A percentile compares a stretch with the other conserved stretches of the same genome.
Conservation (phyloP, 2,329 filamentous ascomycete genomes). For the Simplicillium sp. region DNA sequence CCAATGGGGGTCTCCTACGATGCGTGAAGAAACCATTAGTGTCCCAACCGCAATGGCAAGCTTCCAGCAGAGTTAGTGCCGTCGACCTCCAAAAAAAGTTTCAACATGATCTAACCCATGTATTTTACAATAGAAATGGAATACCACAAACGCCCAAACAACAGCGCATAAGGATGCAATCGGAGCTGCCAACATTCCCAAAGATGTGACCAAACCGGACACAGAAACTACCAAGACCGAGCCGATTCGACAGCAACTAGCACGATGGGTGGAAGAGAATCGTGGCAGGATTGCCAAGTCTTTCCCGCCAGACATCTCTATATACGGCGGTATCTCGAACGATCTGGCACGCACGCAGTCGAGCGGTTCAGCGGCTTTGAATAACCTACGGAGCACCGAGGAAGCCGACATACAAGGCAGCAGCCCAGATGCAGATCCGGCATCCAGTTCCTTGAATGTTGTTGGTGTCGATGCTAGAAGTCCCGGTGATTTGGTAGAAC, state of each 20-base stretch:
- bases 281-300: slow-evolving; percentile 11
- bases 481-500: slow-evolving; percentile 43
- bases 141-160: no score
- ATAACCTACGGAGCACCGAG: slow-evolving; percentile 14
- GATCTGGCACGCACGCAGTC: slow-evolving; percentile 21
- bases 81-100: no score
- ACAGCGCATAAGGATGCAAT: no score
- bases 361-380: slow-evolving; percentile 20
- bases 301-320: slow-evolving; percentile 14
- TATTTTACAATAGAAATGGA: no score
- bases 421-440: no score
- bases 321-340: slow-evolving; percentile 19
- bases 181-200: no score
- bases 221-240: not conserved
- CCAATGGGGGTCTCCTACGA: no score
- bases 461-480: slow-evolving; percentile 15
- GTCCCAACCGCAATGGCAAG: no score
- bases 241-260: slow-evolving; percentile 30
- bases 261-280: slow-evolving; percentile 30
- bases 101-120: no score
- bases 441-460: slow-evolving; percentile 1
- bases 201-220: no score
- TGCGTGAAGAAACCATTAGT: no score
- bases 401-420: slow-evolving; percentile 13
- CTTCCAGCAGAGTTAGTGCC: no score